Base-by-base conservation (phyloP, 2,329 filamentous ascomycete species). In the Diaporthe citrichinensis region DNA sequence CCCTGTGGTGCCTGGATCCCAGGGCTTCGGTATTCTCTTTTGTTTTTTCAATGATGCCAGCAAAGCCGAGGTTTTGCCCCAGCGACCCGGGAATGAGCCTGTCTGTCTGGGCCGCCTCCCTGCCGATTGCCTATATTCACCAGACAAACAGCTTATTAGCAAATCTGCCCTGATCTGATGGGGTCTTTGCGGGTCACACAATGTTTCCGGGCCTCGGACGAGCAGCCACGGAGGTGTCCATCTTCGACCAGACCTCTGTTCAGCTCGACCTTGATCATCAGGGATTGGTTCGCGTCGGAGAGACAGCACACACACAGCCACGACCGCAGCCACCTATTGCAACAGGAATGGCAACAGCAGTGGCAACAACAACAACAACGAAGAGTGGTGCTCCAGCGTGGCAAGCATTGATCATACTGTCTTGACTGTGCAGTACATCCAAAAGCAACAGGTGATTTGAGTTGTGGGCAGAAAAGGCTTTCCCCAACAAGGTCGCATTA, bases 401-500 rank as follows among this genome's bases (percentile, higher is more conserved):
- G 34, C 46, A 51, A 41, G 62, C 62, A 53, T 39, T 53, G 31
- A 51, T 46, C 39, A 23, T 28, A 23, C 39, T 39, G 31, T 31
- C 31, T 31, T 31, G 5, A 31, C 31, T 31, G 57, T n/a, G 15
- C 34, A 39, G 44, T 49, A 49, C 17, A 6, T 17, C 44, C 17
- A 23, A 46, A 31, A 5, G 0, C 44, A 53, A 20, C 44, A 53
- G 31, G 31, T 28, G 65, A 69, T 69, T 55, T 69, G 62, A 53
- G 31, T 41, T 41, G 23, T 25, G 44, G 46, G 46, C 4, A 67
- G 44, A 36, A 23, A 53, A 53, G 65, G 46, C 65, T 25, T 53
- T 53, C 31, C 62, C 62, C 44, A 68, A 39, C 46, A 53, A 28
- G 65, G 46, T n/a, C 65, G 46, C 65, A 69, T 55, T 69, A 69